These are phyloP conservation scores for Borealophlyctis nickersoniae DNA, from an alignment of 192 early-diverging fungal genomes.

Conservation along the genomic window DNA sequence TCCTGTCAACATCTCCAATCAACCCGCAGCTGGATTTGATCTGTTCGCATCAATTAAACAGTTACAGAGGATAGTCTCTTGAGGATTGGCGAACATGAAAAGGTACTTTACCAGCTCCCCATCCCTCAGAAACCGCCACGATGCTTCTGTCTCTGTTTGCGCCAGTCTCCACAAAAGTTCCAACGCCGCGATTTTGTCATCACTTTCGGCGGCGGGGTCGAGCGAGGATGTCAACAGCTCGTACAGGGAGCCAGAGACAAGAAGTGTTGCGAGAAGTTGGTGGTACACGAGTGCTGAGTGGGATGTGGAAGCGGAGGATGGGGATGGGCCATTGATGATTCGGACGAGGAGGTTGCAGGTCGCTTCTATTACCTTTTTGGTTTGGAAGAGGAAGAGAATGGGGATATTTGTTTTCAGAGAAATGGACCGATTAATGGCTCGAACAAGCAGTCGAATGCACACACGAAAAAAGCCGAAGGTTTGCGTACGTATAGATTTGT, in stretches of 20 bases:
- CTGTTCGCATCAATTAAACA: neutral
- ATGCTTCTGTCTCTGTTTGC: neutral
- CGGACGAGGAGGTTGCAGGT: slow-evolving; percentile 4
- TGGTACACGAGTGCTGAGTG: neutral
- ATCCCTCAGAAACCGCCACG: slow-evolving; percentile 6
- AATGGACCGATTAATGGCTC: no score
- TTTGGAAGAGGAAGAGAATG: neutral
- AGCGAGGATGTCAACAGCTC: neutral
- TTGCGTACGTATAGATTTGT: slow-evolving; percentile 8
- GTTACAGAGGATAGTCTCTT: no score
- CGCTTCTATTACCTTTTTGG: slow-evolving; percentile 3
- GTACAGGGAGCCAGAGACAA: slow-evolving; percentile 1
- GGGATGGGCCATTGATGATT: slow-evolving; percentile 9
- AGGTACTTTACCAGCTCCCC: slow-evolving; percentile 17
- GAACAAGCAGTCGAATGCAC: no score
- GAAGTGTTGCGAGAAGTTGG: neutral
- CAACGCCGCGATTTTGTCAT: slow-evolving; percentile 9
- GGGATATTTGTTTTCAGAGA: neutral
- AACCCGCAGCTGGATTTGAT: neutral
- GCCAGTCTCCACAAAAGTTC: slow-evolving; percentile 14
- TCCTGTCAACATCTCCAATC: slow-evolving; percentile 5
- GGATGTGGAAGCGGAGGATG: neutral
- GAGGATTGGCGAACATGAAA: no score
- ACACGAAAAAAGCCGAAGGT: no score
- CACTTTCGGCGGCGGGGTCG: neutral